Evolutionary conservation across 169 alveolate species (phyloP), one percentile per base, ranked within the genome.

Genomic region (Eimeria tenella): DNA sequence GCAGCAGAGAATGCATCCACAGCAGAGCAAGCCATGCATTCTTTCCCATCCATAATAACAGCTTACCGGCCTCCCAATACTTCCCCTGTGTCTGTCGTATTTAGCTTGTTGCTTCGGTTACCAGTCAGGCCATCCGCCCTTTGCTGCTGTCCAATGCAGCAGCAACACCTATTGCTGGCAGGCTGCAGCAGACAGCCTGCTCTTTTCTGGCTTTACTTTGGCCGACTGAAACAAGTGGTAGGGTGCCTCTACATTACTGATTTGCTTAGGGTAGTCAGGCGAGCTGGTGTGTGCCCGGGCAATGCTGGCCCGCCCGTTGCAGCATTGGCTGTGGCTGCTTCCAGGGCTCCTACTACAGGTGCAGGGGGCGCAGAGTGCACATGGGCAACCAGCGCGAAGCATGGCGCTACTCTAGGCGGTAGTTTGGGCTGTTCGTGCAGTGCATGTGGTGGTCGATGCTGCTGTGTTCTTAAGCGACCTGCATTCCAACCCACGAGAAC

Each of bases 151-250:
- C n/a, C 73, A 8, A 23, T 53, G 89, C 89, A 81, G 74, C 70
- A 65, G 58, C 89, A 81, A 71, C 74, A 10, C 23, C 89, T 81
- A 25, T 71, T 81, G 73, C 89, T 81, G 56, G 89, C 23, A 13
- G 89, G 89, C 31, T 81, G 89, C 31, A 81, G 89, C 89, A 81
- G 89, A 6, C 89, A 81, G 58, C 89, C 89, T 58, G 89, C 89
- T 53, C 56, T 84, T 50, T 84, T 84, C 63, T 84, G 91, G 79
- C 65, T 62, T 10, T 50, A 58, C 52, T 52, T 62, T 21, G 75
- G 91, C 25, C 62, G 75, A 49, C 91, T 63, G 19, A 60, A n/a
- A 42, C 91, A 84, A 71, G 89, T 81, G 15, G 31, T 81, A 71
- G 89, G 89, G 89, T 81, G 89, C 17, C 25, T 81, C 56, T 81